Base-by-base conservation (phyloP, 2,329 filamentous ascomycete species). In the Apiospora kogelbergensis region DNA sequence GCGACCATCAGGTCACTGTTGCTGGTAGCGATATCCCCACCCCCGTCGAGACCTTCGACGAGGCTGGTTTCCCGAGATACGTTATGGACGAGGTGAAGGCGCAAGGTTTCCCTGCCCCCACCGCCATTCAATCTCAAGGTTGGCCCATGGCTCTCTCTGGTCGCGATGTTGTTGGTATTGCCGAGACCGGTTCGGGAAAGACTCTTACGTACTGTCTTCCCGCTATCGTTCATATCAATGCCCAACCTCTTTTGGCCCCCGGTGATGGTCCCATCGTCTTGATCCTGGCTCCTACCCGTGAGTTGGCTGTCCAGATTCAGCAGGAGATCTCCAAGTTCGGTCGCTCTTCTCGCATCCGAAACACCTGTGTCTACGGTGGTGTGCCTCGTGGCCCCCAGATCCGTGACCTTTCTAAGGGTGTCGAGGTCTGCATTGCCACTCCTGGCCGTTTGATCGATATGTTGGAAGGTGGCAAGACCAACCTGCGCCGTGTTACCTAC, bases 111-210 rank as follows among this genome's bases (percentile, higher is more conserved):
- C 89, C 92, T 72, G 92, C 91, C 68, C 96, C 96, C 46, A 99
- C 96, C 53, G 91, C 96, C 72, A 98, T 99, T 81, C 96, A 99
- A 84, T 97, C 95, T 22, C 96, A 98, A 81, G 96, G 96, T 72
- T 98, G 96, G 96, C 96, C 96, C 72, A 98, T 98, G 96, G 95
- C 96, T 79, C 90, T 99, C 66, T 97, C 95, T 75, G 96, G 96
- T 84, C 95, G 96, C 76, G 96, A 99, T 81, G 95, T 98, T 71
- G 95, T 98, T 77, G 96, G 96, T 90, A 97, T 99, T 84, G 96
- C 96, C 77, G 96, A 99, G 87, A 99, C 96, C 70, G 96, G 96
- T 81, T 99, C 96, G 73, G 96, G 96, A 87, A 99, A 99, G 91
- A 99, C 96, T 5, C 88, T 99, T 74, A 98, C 95, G 67, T 99